Evolutionary conservation across 148 eudicot genomes (phyloP), one percentile per base, ranked within the genome.

Genomic region (Camellia sinensis): DNA sequence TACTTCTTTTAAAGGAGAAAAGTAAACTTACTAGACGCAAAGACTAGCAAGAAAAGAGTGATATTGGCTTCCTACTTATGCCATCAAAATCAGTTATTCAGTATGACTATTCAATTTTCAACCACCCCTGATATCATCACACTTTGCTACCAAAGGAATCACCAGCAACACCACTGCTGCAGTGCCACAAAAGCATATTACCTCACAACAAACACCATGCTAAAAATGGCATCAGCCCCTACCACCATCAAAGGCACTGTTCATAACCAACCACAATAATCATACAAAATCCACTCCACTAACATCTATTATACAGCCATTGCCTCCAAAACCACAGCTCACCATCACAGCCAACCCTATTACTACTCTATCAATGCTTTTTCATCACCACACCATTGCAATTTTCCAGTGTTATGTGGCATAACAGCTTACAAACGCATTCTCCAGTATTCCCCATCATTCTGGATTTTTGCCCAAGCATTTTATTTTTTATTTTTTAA

Each of bases 211-310:
- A 15, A 44, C 5, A 7, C 13, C 18, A 9, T 70, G 45, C 53
- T 69, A 52, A 69, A 18, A 18, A 22, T 69, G 71, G 48, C 67
- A 52, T n/a, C 53, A 69, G 37, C 37, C 37, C 37, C 48, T 15
- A 41, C 17, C 71, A 3, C 73, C 19, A 69, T 8, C 37, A 29
- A 29, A 29, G 29, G 3, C 57, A 69, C 8, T 8, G 54, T 50
- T 69, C 73, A 69, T 69, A 19, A 45, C 73, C 73, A n/a, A 69
- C 41, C 73, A 44, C 41, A 45, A 48, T 44, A 3, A 69, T 12
- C 4, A 5, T 2, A 50, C 6, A 45, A 45, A 45, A 17, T 68
- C 21, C 41, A 44, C 54, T 69, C 71, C 4, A 48, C 71, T 43
- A 67, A 9, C 50, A 41, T 43, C 43, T 43, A n/a, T 2, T 67